A percentile compares a stretch with the other conserved stretches of the same genome.
Conservation (phyloP, 108 stramenopile species). For the Cyclotella sp. region DNA sequence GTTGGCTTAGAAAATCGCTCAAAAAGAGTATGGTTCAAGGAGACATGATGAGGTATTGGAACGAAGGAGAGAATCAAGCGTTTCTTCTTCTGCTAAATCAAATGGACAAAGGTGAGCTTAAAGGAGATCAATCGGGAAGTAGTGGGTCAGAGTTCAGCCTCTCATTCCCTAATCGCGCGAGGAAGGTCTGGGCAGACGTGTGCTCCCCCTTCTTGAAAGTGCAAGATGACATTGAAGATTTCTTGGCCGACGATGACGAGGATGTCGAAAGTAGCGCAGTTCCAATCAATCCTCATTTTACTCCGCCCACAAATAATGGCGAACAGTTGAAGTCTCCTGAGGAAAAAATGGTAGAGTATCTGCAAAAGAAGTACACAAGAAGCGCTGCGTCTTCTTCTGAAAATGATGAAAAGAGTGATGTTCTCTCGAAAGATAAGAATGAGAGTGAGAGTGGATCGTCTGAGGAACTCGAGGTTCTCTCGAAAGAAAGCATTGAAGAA, state of each 20-base stretch:
- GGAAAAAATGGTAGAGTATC: constrained; percentile 24
- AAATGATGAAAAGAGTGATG: background rate
- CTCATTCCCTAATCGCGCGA: constrained; percentile 56
- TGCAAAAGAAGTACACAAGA: constrained; percentile 23
- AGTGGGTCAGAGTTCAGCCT: constrained; percentile 53
- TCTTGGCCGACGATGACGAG: constrained; percentile 61
- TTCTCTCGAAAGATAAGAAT: constrained; percentile 18
- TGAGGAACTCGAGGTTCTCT: constrained; percentile 28
- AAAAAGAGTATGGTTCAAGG: constrained; percentile 55
- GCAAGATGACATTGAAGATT: constrained; percentile 62
- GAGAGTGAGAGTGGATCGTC: constrained; percentile 50
- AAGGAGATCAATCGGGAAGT: constrained; percentile 44
- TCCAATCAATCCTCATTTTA: constrained; percentile 33
- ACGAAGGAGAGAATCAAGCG: constrained; percentile 64
- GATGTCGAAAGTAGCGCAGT: constrained; percentile 41
- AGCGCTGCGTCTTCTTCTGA: background rate
- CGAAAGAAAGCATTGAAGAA: constrained; percentile 27
- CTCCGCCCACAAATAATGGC: constrained; percentile 9
- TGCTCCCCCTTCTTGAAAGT: constrained; percentile 59
- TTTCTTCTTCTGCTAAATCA: constrained; percentile 66
- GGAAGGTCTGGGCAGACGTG: constrained; percentile 57
- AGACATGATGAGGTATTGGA: constrained; percentile 79
- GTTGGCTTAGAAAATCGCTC: constrained; percentile 53
- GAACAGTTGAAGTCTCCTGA: constrained; percentile 26
- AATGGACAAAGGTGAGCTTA: constrained; percentile 39